Evolutionary conservation across 345 rosid species (phyloP).

Genomic region (Camelina sativa): DNA sequence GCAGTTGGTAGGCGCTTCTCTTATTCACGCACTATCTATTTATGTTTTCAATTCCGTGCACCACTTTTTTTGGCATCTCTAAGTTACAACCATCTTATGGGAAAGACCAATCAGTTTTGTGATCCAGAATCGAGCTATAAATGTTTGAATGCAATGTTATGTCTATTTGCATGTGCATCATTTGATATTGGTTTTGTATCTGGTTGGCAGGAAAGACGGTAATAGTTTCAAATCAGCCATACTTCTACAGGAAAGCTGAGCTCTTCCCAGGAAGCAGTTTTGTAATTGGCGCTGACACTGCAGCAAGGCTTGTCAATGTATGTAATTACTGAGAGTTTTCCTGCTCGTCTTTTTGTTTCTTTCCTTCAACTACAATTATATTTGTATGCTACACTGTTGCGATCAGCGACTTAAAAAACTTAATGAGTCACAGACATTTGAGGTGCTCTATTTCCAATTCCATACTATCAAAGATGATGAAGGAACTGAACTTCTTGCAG

Average conservation of each 20-base stretch:
- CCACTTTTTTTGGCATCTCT: conserved; percentile 22
- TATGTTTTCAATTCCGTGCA: not conserved
- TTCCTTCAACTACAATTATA: not conserved
- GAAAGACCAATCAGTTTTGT: not conserved
- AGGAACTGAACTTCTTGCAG: conserved; percentile 49
- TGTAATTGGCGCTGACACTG: conserved; percentile 94
- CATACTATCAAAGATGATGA: conserved; percentile 7
- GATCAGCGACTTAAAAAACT: not conserved
- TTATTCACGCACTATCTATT: conserved; percentile 13
- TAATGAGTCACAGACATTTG: conserved; percentile 16
- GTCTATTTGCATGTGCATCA: not conserved
- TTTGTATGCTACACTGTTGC: conserved; percentile 14
- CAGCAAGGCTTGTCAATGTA: conserved; percentile 84
- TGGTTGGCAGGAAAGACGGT: conserved; percentile 75
- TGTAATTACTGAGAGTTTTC: conserved; percentile 26
- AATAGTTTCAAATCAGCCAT: conserved; percentile 94
- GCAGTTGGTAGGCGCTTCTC: conserved; percentile 61
- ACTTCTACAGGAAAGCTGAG: conserved; percentile 90
- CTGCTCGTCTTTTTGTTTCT: conserved; percentile 3
- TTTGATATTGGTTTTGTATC: conserved; percentile 34
- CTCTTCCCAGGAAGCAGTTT: conserved; percentile 95
- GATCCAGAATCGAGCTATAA: conserved; percentile 22
- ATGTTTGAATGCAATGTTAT: conserved; percentile 17
- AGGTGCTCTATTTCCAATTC: conserved; percentile 19
- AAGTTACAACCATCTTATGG: conserved; percentile 10